Base-by-base conservation (phyloP, 768 basidiomycete genomes). In the Omphalotus guepiniiformis region DNA sequence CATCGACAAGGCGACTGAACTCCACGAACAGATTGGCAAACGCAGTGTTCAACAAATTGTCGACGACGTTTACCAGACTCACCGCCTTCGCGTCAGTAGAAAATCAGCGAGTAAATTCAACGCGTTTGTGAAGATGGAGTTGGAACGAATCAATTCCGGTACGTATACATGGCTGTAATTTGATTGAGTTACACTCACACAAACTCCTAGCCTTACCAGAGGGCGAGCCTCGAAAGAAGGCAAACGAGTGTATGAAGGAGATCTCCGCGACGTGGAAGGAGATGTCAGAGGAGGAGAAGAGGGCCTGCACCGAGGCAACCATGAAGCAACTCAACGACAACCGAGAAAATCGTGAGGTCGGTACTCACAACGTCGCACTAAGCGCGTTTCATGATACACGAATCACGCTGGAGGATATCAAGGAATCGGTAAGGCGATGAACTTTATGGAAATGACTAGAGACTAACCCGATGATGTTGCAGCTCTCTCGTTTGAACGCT, bases 91-190 rank as follows among this genome's bases (percentile, higher is more conserved):
- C 7, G 15, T n/a, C 4, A 11, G 5, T 7, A 11, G 16, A 26
- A 27, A 22, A 27, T 29, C 18, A 16, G 37, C 30, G 7, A 26
- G 44, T 35, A 18, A n/a, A 5, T 46, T 21, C 13, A 19, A 11
- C 28, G 30, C 44, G 16, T 46, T 46, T 18, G 12, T 36, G 15
- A 35, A 7, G 4, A 19, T 18, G 5, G 44, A 46, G 32, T 7
- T 32, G 15, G 27, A 34, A 18, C 6, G 34, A 3, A 35, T 46
- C 44, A 46, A 46, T 36, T 29, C 6, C 9, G 44, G 44, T 46
- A n/a, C n/a, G n/a, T 46, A 5, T 16, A 5, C 18, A 13, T 8
- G 12, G 22, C 35, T 42, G 11, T 9, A 8, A n/a, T n/a, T 25
- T 46, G 23, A 25, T 43, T 29, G 21, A 5, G 12, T 29, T n/a